A percentile compares a stretch with the other conserved stretches of the same genome.
Evolutionary conservation across 257 asterid genomes (phyloP).

Genomic region (Avicennia marina): DNA sequence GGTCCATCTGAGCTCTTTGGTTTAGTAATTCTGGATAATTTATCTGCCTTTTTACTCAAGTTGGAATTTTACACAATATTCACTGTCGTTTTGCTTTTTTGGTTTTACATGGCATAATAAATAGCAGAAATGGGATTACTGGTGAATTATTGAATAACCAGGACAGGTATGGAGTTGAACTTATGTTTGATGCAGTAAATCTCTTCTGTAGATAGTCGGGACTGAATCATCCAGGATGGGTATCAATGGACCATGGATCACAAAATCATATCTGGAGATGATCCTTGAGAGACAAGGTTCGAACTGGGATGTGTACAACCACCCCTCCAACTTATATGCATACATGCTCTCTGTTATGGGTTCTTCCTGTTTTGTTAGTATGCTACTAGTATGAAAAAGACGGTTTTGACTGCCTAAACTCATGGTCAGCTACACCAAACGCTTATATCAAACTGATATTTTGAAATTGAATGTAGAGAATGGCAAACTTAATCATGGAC

Average conservation of each 20-base stretch:
- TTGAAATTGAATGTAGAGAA: no score
- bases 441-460: no score
- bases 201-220: constrained; percentile 69
- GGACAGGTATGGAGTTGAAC: constrained; percentile 20
- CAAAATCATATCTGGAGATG: constrained; percentile 96
- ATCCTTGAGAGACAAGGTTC: constrained; percentile 89
- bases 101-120: neutral
- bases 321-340: neutral
- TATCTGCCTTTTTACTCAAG: constrained; percentile 1
- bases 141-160: constrained; percentile 18
- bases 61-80: constrained; percentile 5
- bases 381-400: neutral
- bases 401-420: constrained; percentile 3
- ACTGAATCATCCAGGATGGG: constrained; percentile 87
- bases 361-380: constrained; percentile 10
- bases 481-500: no score
- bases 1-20: neutral
- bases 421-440: constrained; percentile 13
- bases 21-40: neutral
- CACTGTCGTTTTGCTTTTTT: neutral
- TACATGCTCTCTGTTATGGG: constrained; percentile 10
- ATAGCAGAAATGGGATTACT: constrained; percentile 5
- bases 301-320: constrained; percentile 18
- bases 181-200: constrained; percentile 24
- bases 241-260: constrained; percentile 89